Percentiles rank a stretch among this genome's conserved stretches.
phyloP scores from a whole-genome alignment of 176 grass and related monocot species.

The Eleusine coracana region DNA sequence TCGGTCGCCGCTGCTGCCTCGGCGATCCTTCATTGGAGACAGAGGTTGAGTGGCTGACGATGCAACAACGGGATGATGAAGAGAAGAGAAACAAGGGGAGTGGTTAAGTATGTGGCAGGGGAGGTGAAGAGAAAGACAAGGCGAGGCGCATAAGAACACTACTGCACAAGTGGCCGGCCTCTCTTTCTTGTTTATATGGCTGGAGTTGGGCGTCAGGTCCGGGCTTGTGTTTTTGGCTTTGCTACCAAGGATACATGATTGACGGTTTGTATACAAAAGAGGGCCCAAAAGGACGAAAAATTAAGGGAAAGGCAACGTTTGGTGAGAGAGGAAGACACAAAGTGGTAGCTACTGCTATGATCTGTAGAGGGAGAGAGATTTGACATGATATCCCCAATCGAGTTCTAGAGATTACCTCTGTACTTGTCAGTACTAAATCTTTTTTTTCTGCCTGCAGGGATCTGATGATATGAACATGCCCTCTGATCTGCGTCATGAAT shows the following conservation, averaged over 20 bases:
- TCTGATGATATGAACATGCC: background rate
- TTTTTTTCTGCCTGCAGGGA: background rate
- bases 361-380: background rate
- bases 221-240: slow-evolving; percentile 37
- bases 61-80: background rate
- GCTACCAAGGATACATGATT: slow-evolving; percentile 51
- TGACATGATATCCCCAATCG: slow-evolving; percentile 10
- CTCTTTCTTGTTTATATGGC: slow-evolving; percentile 11
- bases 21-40: slow-evolving; percentile 71
- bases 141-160: background rate
- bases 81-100: background rate
- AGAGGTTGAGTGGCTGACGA: background rate
- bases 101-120: background rate
- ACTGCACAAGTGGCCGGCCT: background rate
- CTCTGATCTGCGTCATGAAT: background rate
- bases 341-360: background rate
- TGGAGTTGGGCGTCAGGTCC: background rate
- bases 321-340: slow-evolving; percentile 43
- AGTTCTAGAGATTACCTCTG: background rate
- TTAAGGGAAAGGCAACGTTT: slow-evolving; percentile 33
- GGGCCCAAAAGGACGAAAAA: background rate
- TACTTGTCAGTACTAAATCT: background rate
- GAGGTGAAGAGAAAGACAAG: no score
- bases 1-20: slow-evolving; percentile 47
- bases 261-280: slow-evolving; percentile 9